A percentile compares a stretch with the other conserved stretches of the same genome.
phyloP scores from a whole-genome alignment of 306 rosid genomes.

The Pueraria montana region DNA sequence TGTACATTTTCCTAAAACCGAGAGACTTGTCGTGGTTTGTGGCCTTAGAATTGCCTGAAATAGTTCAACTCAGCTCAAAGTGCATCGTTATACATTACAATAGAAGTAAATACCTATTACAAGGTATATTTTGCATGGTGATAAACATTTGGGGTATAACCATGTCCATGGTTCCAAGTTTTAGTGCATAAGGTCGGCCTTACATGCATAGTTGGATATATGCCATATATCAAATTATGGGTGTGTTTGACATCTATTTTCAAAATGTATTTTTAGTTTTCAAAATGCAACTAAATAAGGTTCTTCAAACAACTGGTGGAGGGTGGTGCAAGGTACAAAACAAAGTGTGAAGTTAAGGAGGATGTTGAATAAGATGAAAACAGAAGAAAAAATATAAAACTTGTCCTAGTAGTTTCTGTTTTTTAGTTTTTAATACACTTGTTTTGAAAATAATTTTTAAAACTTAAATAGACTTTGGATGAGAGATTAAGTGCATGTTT shows the following conservation, averaged over 20 bases:
- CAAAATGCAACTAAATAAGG: no score
- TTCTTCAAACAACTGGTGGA: no score
- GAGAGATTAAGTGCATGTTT: no score
- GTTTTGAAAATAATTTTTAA: no score
- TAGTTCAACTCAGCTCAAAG: not conserved
- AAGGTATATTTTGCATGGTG: not conserved
- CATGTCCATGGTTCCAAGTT: constrained; percentile 8
- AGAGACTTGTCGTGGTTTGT: not conserved
- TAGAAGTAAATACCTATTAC: not conserved
- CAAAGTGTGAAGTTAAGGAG: no score
- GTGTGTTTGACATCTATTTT: not conserved
- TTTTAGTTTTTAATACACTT: no score
- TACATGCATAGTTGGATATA: not conserved
- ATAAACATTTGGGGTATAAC: not conserved
- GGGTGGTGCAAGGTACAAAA: no score
- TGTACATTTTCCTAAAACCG: not conserved
- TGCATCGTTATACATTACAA: constrained; percentile 8
- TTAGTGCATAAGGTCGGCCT: not conserved
- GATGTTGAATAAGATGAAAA: no score
- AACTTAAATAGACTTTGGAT: no score
- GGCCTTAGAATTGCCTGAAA: constrained; percentile 19
- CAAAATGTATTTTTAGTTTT: no score
- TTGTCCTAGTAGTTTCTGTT: no score
- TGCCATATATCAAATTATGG: not conserved
- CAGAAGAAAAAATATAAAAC: no score